Evolutionary conservation across 2,329 filamentous ascomycete genomes (phyloP).

Genomic region (Bertia moriformis): DNA sequence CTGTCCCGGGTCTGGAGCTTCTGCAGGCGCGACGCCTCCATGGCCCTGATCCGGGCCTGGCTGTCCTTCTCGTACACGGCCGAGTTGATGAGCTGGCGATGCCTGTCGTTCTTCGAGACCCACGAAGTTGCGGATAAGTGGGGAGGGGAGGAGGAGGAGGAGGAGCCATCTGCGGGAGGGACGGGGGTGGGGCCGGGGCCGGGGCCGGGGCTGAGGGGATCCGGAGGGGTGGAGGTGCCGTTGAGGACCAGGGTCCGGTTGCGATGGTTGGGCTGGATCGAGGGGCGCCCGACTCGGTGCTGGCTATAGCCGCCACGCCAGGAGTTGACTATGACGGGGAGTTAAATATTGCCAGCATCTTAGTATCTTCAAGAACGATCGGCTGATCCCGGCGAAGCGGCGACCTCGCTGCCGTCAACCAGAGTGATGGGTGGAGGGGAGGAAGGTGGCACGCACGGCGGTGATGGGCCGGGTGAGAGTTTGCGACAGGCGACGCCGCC

Average conservation of each 20-base stretch:
- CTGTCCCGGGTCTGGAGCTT: constrained; percentile 37
- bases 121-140: constrained; percentile 30
- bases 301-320: constrained; percentile 9
- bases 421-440: too few relatives aligned
- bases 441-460: too few relatives aligned
- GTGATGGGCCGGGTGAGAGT: constrained; percentile 12
- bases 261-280: constrained; percentile 21
- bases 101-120: constrained; percentile 61
- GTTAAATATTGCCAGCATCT: too few relatives aligned
- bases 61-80: constrained; percentile 63
- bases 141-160: constrained; percentile 15
- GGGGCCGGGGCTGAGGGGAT: constrained; percentile 10
- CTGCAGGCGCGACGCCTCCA: constrained; percentile 52
- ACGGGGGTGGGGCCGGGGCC: constrained; percentile 10
- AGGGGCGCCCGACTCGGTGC: constrained; percentile 19
- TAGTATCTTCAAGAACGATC: too few relatives aligned
- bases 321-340: constrained; percentile 16
- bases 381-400: too few relatives aligned
- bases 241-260: constrained; percentile 53
- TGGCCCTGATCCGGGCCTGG: constrained; percentile 53
- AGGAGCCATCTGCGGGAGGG: constrained; percentile 14
- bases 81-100: constrained; percentile 71
- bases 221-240: constrained; percentile 12
- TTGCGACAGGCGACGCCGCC: constrained; percentile 9
- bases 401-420: too few relatives aligned